phyloP scores from a whole-genome alignment of 75 land plant genomes.

The Sequoia sempervirens region DNA sequence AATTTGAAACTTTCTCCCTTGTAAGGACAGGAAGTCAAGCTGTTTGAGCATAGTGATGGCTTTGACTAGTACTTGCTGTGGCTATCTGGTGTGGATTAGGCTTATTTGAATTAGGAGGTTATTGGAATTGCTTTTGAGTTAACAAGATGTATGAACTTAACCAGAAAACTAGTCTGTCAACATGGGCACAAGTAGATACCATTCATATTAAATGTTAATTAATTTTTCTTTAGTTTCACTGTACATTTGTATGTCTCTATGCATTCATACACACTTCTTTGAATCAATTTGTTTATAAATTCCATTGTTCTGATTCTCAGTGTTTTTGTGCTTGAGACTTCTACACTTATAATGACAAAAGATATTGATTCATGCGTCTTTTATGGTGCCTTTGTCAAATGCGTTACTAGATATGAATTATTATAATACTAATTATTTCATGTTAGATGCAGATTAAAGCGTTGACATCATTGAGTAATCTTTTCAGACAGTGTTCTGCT shows the following conservation, averaged over 20 bases:
- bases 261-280: neutral
- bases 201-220: neutral
- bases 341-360: neutral
- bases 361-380: neutral
- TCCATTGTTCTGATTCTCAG: neutral
- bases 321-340: neutral
- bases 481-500: slow-evolving; percentile 59
- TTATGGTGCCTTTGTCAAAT: neutral
- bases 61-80: neutral
- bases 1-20: neutral
- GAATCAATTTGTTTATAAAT: neutral
- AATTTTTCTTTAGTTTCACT: neutral
- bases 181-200: neutral
- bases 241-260: neutral
- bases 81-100: neutral
- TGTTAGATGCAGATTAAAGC: slow-evolving; percentile 73
- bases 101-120: neutral
- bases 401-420: neutral
- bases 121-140: neutral
- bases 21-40: neutral
- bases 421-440: neutral
- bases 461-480: slow-evolving; percentile 44
- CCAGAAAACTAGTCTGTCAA: neutral
- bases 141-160: neutral
- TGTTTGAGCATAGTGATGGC: neutral